Evolutionary conservation across 1,284 basidiomycete species (phyloP).

Genomic region (Rhodotorula glutinis): DNA sequence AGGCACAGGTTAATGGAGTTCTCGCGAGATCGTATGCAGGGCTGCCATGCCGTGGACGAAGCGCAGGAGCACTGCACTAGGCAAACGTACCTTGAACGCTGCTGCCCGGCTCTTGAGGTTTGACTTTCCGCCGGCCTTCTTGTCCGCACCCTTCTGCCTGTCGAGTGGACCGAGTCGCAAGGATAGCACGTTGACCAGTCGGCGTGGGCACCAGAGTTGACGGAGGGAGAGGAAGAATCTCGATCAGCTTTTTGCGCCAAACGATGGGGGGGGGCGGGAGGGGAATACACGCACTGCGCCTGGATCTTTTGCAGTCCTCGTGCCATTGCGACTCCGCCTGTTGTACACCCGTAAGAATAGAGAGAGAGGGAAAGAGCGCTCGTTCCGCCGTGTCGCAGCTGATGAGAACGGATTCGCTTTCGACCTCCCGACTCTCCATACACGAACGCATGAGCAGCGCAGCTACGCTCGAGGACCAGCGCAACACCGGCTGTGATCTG

Average conservation of each 20-base stretch:
- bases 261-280: not conserved
- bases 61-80: no score
- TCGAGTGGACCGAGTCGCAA: not conserved
- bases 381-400: no score
- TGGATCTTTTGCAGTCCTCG: conserved; percentile 11
- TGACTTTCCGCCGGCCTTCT: conserved; percentile 10
- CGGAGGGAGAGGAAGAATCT: not conserved
- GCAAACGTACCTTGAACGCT: conserved; percentile 12
- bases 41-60: no score
- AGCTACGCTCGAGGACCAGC: no score
- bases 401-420: not conserved
- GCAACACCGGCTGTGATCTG: no score
- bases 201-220: no score
- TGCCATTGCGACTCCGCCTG: not conserved
- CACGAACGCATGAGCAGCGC: no score
- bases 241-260: not conserved
- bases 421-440: no score
- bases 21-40: no score
- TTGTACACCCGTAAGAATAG: not conserved
- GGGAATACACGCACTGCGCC: not conserved
- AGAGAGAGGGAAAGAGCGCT: no score
- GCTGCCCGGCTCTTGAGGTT: conserved; percentile 10
- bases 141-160: conserved; percentile 3
- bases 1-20: no score
- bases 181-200: no score